phyloP scores from a whole-genome alignment of 805 yeast genomes.

The Candida orba region DNA sequence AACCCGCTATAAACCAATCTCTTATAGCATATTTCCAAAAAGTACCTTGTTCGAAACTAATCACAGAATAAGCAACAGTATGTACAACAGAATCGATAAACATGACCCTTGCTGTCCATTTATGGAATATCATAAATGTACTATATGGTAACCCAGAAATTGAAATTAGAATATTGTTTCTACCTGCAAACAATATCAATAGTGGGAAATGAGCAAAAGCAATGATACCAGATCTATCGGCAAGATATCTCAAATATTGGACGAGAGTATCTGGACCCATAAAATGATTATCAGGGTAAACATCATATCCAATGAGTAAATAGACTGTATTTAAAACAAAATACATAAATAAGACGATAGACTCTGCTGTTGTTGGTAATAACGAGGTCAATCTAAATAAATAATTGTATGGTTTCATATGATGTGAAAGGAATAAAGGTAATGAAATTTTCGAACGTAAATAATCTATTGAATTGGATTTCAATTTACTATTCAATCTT shows the following conservation, averaged over 20 bases:
- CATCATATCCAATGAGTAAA: constrained; percentile 6
- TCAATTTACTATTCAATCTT: constrained; percentile 13
- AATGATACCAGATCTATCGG: constrained; percentile 20
- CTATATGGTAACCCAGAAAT: constrained; percentile 58
- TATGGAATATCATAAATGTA: constrained; percentile 61
- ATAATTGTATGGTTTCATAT: constrained; percentile 15
- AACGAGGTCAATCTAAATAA: constrained; percentile 10
- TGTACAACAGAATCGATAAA: constrained; percentile 41
- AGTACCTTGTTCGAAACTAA: constrained; percentile 2
- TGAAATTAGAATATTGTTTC: constrained; percentile 60
- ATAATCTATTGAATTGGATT: constrained; percentile 9
- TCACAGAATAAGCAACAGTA: constrained; percentile 22
- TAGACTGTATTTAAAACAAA: constrained; percentile 16
- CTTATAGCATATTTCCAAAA: neutral
- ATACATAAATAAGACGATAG: constrained; percentile 27
- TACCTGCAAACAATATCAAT: constrained; percentile 56
- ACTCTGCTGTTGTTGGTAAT: constrained; percentile 18
- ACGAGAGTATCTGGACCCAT: constrained; percentile 11
- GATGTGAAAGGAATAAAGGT: constrained; percentile 15
- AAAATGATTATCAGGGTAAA: constrained; percentile 14
- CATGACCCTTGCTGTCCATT: constrained; percentile 48
- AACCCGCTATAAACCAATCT: constrained; percentile 17
- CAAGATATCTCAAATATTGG: constrained; percentile 10
- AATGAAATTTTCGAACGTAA: constrained; percentile 14
- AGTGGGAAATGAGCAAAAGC: constrained; percentile 42